Percentiles rank a stretch among this genome's conserved stretches.
These are phyloP conservation scores for Diaporthe ilicicola DNA, from an alignment of 2,329 filamentous ascomycete species.

Conservation along the genomic window DNA sequence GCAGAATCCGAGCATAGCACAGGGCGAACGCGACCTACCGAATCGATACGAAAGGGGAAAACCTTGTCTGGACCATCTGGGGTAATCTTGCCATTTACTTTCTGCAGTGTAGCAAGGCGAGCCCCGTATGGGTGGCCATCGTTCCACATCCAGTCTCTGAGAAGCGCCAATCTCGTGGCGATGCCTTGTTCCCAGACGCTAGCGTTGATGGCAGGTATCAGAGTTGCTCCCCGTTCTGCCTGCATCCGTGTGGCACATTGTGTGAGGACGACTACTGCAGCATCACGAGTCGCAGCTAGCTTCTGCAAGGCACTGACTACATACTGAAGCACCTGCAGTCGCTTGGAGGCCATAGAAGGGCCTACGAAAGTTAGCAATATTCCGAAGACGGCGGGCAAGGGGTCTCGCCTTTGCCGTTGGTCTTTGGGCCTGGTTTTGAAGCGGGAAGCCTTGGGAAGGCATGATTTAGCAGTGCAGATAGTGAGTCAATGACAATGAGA, in stretches of 20 bases:
- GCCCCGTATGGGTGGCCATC: constrained; percentile 56
- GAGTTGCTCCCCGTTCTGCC: constrained; percentile 68
- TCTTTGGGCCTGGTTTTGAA: constrained; percentile 46
- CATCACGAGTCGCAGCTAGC: constrained; percentile 75
- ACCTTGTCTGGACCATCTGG: constrained; percentile 51
- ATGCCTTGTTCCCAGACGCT: constrained; percentile 83
- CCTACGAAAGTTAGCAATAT: constrained; percentile 24
- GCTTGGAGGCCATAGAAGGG: constrained; percentile 46
- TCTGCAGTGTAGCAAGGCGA: constrained; percentile 71
- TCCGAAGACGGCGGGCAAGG: not conserved
- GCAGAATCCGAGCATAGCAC: constrained; percentile 28
- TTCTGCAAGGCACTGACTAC: constrained; percentile 78
- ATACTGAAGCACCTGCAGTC: constrained; percentile 63
- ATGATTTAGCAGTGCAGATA: constrained; percentile 79
- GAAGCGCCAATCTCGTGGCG: constrained; percentile 77
- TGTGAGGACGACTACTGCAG: constrained; percentile 79
- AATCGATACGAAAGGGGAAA: constrained; percentile 59
- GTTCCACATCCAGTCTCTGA: constrained; percentile 76
- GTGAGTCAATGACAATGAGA: constrained; percentile 79
- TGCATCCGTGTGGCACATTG: constrained; percentile 87
- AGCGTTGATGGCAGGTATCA: constrained; percentile 79
- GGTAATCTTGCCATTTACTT: constrained; percentile 63
- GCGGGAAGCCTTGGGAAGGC: constrained; percentile 73
- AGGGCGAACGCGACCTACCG: constrained; percentile 47
- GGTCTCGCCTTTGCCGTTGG: constrained; percentile 49